Evolutionary conservation across 2,329 filamentous ascomycete species (phyloP), one percentile per base, ranked within the genome.

Genomic region (Xylariaceae sp.): DNA sequence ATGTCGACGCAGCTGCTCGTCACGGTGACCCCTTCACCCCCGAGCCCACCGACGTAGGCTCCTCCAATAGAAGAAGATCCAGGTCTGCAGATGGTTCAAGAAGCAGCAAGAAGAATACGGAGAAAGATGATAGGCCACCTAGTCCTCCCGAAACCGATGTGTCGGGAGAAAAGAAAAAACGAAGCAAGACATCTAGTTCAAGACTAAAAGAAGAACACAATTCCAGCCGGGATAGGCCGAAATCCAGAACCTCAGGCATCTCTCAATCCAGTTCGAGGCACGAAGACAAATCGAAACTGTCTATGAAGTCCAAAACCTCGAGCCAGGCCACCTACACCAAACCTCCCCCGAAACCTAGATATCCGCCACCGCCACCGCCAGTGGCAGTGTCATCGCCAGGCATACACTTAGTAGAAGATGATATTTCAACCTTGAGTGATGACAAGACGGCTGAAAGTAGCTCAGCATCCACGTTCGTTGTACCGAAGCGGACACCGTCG

Each of bases 1-100:
- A 84, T 50, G 63, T 83, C 41, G 60, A 41, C 16, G 40, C 47
- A 41, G 69, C 67, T 60, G 73, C 52, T 51, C 57, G 59, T 56
- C 44, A 67, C 61, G 46, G 62, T 58, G 79, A 85, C 52, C 81
- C 81, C 1, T 72, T 81, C 47, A 92, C 89, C 1, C 89, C 89
- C 18, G 88, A 91, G 58, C 81, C 88, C 20, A 91, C 89, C 20
- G 89, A 91, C 67, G 65, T 90, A 20, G 85, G 86, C 49, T 77
- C 79, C 20, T 77, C 76, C 51, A 78, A 79, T 43, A 73, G 75
- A 55, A 70, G 68, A 51, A 77, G 78, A 59, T 79, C 80, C 23
- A 82, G 78, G 66, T 82, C 81, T 26, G 70, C 71, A 20, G 79
- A 80, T 23, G 70, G 74, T 18, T 70, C 75, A 1, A 71, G 73